phyloP scores from a whole-genome alignment of 2,329 filamentous ascomycete genomes.

The Talaromyces rugulosus region DNA sequence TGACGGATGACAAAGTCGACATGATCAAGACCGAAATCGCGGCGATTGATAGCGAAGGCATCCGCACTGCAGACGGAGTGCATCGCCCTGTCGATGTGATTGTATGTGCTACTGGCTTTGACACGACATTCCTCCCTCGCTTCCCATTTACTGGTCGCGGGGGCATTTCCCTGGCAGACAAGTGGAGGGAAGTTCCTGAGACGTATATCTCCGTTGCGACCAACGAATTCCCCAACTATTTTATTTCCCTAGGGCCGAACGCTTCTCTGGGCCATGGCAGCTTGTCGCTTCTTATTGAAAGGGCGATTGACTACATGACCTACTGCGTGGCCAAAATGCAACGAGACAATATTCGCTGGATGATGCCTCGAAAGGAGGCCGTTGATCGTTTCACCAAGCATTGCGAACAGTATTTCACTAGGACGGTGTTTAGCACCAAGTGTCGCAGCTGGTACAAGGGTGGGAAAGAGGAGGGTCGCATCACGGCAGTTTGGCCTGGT shows the following conservation, averaged over 20 bases:
- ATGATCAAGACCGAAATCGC: constrained; percentile 55
- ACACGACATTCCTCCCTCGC: constrained; percentile 35
- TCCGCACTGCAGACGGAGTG: constrained; percentile 22
- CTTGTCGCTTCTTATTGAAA: constrained; percentile 8
- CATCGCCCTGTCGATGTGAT: constrained; percentile 18
- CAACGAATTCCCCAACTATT: constrained; percentile 46
- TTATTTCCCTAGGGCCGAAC: constrained; percentile 28
- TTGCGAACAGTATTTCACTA: constrained; percentile 6
- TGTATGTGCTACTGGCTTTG: constrained; percentile 41
- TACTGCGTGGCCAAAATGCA: constrained; percentile 10
- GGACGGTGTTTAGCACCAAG: constrained; percentile 10
- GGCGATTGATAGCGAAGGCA: constrained; percentile 27
- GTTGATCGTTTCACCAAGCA: constrained; percentile 11
- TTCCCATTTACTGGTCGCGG: constrained; percentile 40
- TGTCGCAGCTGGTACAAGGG: constrained; percentile 16
- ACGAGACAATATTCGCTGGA: constrained; percentile 18
- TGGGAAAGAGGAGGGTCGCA: constrained; percentile 18
- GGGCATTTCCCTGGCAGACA: constrained; percentile 40
- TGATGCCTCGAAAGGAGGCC: constrained; percentile 10
- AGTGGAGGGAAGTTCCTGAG: constrained; percentile 39
- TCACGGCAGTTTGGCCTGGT: constrained; percentile 22
- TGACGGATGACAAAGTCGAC: constrained; percentile 57
- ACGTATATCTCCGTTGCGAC: constrained; percentile 46
- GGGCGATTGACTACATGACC: constrained; percentile 10
- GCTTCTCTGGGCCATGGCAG: constrained; percentile 38